Evolutionary conservation across 768 basidiomycete species (phyloP), one percentile per base, ranked within the genome.

Genomic region (Suillus discolor): DNA sequence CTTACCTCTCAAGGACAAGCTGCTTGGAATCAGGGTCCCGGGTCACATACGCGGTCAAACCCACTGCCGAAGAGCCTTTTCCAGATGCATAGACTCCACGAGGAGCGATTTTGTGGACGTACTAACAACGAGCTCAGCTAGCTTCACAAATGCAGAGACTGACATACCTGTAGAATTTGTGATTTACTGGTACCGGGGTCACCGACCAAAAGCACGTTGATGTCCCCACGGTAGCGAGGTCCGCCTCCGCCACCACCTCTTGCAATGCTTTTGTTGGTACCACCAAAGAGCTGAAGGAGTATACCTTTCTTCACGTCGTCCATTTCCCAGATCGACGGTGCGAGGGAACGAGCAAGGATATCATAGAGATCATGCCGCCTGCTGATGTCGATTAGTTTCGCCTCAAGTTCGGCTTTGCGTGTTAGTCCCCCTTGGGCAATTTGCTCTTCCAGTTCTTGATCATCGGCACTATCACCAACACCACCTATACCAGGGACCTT

Each of bases 291-390:
- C 77, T 99, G 97, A 39, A 99, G 80, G 65, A 99, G 75, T 62
- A 99, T 97, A 0, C 97, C 97, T 81, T 99, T 98, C 82, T 99
- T 99, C 66, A 99, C 95, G 74, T 99, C 97, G 31, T 99, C 96
- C 93, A 99, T 91, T 76, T 94, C 93, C 90, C 94, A 99, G 69
- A 99, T 97, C 41, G 90, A 92, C 18, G 97, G 97, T 1, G 96
- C 97, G 63, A 99, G 84, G 2, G 91, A 94, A 20, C 91, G 82
- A 9, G 96, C 81, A 6, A 99, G 83, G 34, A 93, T 79, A 2
- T 94, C 93, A 75, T 99, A 99, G 36, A 99, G 81, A 75, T 97
- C 96, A 20, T 87, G 86, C 63, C 86, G 79, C 68, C 83, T 77
- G 71, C 92, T 91, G 38, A 97, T 84, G 45, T 90, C 87, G 59